These are phyloP conservation scores for Geotrichum bryndzae DNA, from an alignment of 1,139 yeast genomes.

Conservation along the genomic window DNA sequence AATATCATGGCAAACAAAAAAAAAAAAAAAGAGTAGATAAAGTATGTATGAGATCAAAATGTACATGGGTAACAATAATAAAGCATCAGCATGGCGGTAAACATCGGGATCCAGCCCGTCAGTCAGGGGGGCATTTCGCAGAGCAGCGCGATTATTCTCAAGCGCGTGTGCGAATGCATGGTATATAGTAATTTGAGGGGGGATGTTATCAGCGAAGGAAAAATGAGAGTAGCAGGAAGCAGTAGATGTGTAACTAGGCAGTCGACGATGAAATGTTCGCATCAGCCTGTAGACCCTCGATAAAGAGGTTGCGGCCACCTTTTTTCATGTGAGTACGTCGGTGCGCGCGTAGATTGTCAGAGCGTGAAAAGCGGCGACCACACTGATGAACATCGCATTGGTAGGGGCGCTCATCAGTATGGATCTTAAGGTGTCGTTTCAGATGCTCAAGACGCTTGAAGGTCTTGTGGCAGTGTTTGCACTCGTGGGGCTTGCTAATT, in stretches of 20 bases:
- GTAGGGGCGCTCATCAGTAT: slow-evolving; percentile 82
- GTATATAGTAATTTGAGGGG: background rate
- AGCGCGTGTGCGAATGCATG: background rate
- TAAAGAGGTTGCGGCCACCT: slow-evolving; percentile 39
- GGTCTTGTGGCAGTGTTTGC: slow-evolving; percentile 57
- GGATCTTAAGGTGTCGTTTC: slow-evolving; percentile 82
- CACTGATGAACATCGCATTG: slow-evolving; percentile 63
- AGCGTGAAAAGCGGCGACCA: slow-evolving; percentile 65
- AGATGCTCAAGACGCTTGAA: slow-evolving; percentile 92
- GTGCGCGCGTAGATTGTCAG: slow-evolving; percentile 76
- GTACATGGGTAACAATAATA: background rate
- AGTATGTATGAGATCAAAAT: background rate
- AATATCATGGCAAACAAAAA: background rate
- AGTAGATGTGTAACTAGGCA: background rate
- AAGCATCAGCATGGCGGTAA: background rate
- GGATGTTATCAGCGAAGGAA: background rate
- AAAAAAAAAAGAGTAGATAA: background rate
- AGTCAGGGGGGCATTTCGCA: background rate
- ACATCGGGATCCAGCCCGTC: background rate
- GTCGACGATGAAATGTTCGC: slow-evolving; percentile 6
- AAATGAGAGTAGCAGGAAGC: background rate
- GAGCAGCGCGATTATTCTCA: background rate
- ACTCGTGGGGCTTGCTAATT: slow-evolving; percentile 58
- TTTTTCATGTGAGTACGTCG: slow-evolving; percentile 63
- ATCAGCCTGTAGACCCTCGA: slow-evolving; percentile 44